Percentiles rank a stretch among this genome's conserved stretches.
These are phyloP conservation scores for Ulota crispa DNA, from an alignment of 225 moss, liverwort and hornwort species.

Conservation along the genomic window DNA sequence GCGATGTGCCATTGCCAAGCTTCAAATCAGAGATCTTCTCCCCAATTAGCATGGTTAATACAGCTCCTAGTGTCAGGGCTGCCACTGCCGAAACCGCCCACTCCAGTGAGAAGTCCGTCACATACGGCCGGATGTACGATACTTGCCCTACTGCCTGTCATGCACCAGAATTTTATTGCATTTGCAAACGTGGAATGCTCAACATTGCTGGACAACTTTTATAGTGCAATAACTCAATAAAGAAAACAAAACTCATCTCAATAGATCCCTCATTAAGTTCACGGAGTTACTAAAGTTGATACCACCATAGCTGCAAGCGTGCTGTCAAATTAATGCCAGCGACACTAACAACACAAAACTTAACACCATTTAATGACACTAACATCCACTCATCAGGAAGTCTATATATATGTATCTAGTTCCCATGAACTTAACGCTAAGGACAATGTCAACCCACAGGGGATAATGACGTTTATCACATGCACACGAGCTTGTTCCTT, in stretches of 20 bases:
- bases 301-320: too few relatives aligned
- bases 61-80: slow-evolving; percentile 75
- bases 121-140: slow-evolving; percentile 86
- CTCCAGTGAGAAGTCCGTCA: slow-evolving; percentile 75
- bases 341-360: too few relatives aligned
- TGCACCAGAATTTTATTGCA: not conserved
- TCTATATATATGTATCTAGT: too few relatives aligned
- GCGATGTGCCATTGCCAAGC: slow-evolving; percentile 91
- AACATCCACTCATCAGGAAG: too few relatives aligned
- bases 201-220: not conserved
- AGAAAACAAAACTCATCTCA: not conserved
- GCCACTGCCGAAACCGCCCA: slow-evolving; percentile 84
- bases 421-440: too few relatives aligned
- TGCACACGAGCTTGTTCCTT: not conserved
- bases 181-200: not conserved
- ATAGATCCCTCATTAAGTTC: too few relatives aligned
- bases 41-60: slow-evolving; percentile 77
- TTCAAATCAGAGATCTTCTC: slow-evolving; percentile 87
- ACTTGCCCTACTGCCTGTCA: slow-evolving; percentile 93
- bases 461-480: not conserved
- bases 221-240: not conserved
- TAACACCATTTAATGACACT: too few relatives aligned
- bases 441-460: too few relatives aligned
- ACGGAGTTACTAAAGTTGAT: too few relatives aligned
- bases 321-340: too few relatives aligned